Evolutionary conservation across 176 grass and related monocot species (phyloP).

Genomic region (Raddia guianensis): DNA sequence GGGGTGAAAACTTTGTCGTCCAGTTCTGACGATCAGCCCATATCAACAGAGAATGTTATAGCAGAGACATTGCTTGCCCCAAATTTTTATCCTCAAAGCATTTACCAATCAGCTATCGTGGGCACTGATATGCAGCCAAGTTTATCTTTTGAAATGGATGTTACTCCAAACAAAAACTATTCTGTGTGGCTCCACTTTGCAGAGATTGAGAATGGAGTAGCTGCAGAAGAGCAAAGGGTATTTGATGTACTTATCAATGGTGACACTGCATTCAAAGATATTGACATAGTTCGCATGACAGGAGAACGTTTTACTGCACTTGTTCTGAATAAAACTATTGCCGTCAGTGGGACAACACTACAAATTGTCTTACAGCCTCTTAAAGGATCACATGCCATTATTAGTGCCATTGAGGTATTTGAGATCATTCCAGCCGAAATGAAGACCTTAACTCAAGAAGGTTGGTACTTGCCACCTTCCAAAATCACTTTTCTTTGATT

Average conservation of each 20-base stretch:
- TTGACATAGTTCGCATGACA: conserved; percentile 80
- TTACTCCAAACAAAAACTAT: conserved; percentile 95
- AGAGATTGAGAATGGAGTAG: conserved; percentile 81
- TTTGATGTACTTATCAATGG: conserved; percentile 93
- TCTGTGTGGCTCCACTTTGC: conserved; percentile 98
- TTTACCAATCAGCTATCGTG: conserved; percentile 88
- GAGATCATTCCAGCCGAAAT: conserved; percentile 85
- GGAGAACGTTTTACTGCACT: conserved; percentile 84
- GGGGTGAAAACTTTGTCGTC: conserved; percentile 62
- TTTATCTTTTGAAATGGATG: conserved; percentile 86
- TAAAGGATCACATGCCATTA: conserved; percentile 60
- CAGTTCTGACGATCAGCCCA: conserved; percentile 65
- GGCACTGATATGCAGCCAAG: conserved; percentile 69
- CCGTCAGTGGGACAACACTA: conserved; percentile 71
- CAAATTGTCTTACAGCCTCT: conserved; percentile 68
- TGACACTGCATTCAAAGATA: conserved; percentile 67
- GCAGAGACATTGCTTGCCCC: conserved; percentile 72
- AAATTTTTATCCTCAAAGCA: conserved; percentile 79
- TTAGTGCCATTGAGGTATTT: conserved; percentile 91
- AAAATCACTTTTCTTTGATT: conserved; percentile 31
- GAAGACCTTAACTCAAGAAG: conserved; percentile 75
- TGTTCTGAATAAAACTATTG: conserved; percentile 84
- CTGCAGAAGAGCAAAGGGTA: conserved; percentile 70
- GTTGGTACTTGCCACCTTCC: conserved; percentile 39
- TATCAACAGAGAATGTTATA: conserved; percentile 90